Conservation (phyloP, 345 rosid species). For the Pistacia atlantica region DNA sequence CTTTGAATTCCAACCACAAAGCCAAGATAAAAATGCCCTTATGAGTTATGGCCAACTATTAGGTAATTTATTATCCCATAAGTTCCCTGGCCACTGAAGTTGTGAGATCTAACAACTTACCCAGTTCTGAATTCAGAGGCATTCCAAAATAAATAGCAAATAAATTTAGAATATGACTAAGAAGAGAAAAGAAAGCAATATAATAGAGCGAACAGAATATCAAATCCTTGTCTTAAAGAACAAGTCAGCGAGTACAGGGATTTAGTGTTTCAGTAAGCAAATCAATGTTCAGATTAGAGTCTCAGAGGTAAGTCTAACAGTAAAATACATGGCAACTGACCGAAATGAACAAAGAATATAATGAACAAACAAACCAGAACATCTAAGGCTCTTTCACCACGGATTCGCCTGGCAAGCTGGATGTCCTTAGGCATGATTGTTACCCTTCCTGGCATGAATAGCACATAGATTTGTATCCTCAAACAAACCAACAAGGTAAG, state of each 20-base stretch:
- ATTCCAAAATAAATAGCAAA: no score
- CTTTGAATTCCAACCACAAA: no score
- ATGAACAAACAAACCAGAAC: constrained; percentile 3
- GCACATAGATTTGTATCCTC: constrained; percentile 45
- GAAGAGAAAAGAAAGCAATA: no score
- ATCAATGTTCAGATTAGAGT: constrained; percentile 4
- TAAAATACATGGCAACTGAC: constrained; percentile 1
- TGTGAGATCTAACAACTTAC: no score
- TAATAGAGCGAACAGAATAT: neutral
- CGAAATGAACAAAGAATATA: constrained; percentile 11
- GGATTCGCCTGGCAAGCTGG: constrained; percentile 40
- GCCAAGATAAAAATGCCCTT: no score
- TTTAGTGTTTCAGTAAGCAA: neutral
- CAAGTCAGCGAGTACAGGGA: neutral
- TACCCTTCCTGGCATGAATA: constrained; percentile 39
- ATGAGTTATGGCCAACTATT: no score
- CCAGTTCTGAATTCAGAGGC: no score
- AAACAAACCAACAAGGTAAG: constrained; percentile 45
- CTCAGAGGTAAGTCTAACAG: neutral
- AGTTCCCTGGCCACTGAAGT: no score
- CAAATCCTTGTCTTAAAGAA: neutral
- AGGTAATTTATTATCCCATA: no score
- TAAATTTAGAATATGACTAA: no score
- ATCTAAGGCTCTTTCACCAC: constrained; percentile 38
- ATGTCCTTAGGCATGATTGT: constrained; percentile 50